A percentile compares a stretch with the other conserved stretches of the same genome.
Conservation (phyloP, 768 basidiomycete species). For the Russula griseocarnosa region DNA sequence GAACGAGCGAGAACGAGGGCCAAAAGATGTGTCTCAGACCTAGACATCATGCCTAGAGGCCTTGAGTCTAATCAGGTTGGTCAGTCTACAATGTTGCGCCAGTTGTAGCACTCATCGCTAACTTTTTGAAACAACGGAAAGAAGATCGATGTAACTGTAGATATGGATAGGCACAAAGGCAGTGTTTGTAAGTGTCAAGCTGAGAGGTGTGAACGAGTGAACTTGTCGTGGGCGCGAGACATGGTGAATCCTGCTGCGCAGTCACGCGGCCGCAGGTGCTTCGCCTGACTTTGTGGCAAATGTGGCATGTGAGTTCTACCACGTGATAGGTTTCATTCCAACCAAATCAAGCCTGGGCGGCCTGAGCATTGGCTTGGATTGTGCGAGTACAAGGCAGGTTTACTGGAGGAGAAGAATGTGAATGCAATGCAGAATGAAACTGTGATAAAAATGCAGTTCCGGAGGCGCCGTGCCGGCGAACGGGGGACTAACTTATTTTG, state of each 20-base stretch:
- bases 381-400: not conserved
- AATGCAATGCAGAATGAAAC: not conserved
- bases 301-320: not conserved
- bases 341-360: not conserved
- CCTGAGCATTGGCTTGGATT: not conserved
- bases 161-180: not conserved
- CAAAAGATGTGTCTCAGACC: not conserved
- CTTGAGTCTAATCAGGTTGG: not conserved
- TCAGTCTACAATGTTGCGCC: not conserved
- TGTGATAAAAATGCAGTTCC: not conserved
- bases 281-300: no score
- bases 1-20: slow-evolving; percentile 13
- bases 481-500: no score
- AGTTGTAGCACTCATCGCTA: not conserved
- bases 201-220: no score
- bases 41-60: slow-evolving; percentile 2
- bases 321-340: not conserved
- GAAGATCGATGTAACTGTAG: not conserved
- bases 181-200: no score
- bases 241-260: no score
- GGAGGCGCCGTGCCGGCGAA: not conserved
- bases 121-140: not conserved
- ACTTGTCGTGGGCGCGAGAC: no score
- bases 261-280: no score
- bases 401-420: not conserved